Conservation (phyloP, 345 rosid genomes). For the Trapa bicornis region DNA sequence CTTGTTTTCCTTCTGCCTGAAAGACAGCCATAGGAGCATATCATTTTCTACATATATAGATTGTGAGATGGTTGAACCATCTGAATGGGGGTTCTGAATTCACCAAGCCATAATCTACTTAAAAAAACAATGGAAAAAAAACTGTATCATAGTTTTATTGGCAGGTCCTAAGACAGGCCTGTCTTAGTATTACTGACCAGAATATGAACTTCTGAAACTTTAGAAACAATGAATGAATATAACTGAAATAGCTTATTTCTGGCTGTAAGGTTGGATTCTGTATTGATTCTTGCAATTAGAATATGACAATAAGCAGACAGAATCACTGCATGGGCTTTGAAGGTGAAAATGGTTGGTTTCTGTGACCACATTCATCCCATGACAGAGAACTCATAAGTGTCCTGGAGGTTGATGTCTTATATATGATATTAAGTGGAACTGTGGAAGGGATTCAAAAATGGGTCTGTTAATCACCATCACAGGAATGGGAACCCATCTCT, state of each 20-base stretch:
- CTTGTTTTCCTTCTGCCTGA: constrained; percentile 1
- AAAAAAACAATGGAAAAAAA: neutral
- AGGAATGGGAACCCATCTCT: too few species aligned
- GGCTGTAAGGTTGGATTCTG: neutral
- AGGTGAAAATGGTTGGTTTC: neutral
- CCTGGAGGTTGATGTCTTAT: neutral
- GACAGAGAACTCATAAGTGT: neutral
- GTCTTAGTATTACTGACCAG: neutral
- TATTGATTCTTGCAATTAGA: neutral
- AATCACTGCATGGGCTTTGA: neutral
- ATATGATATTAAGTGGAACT: neutral
- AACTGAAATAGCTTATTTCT: neutral
- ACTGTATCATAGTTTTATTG: neutral
- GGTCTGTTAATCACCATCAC: neutral
- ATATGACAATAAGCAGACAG: neutral
- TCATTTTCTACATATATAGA: neutral
- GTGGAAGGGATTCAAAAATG: neutral
- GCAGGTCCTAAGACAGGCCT: neutral
- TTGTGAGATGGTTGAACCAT: too few species aligned
- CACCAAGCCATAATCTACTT: too few species aligned
- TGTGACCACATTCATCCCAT: neutral
- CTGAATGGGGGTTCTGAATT: too few species aligned
- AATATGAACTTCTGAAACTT: neutral
- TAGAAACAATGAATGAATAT: neutral
- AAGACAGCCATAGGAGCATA: neutral